Conservation (phyloP, 139 green algal genomes). For the Micromonas pusilla region DNA sequence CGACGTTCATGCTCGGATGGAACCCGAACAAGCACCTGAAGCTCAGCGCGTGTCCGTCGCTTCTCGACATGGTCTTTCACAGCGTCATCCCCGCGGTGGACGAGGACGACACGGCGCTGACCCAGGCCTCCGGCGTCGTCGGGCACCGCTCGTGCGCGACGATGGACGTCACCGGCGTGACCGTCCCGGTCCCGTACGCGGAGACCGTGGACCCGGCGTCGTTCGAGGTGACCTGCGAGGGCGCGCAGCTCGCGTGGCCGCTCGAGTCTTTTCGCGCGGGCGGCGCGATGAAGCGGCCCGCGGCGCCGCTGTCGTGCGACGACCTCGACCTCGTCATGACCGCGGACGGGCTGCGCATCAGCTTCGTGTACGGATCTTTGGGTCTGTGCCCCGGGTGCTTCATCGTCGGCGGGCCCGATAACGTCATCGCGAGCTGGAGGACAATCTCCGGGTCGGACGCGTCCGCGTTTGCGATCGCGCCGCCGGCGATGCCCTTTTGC, state of each 20-base stretch:
- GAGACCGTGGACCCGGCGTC: not conserved
- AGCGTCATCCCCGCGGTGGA: not conserved
- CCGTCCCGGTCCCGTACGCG: not conserved
- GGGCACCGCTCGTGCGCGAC: not conserved
- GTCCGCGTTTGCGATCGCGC: not conserved
- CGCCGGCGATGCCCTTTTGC: not conserved
- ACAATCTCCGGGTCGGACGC: not conserved
- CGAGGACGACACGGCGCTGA: not conserved
- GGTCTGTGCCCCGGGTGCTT: constrained; percentile 13
- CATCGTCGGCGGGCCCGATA: constrained; percentile 8
- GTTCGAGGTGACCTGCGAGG: not conserved
- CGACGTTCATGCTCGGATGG: constrained; percentile 9
- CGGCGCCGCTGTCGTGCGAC: not conserved
- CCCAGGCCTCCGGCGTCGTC: not conserved
- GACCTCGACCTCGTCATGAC: not conserved
- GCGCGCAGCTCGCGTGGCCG: not conserved
- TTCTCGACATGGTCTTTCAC: constrained; percentile 13
- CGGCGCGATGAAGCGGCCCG: not conserved
- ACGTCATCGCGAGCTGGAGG: not conserved
- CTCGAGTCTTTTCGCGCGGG: not conserved
- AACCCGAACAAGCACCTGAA: constrained; percentile 12
- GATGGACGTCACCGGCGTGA: not conserved
- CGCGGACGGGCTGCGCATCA: not conserved
- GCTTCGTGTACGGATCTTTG: not conserved
- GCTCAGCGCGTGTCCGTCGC: constrained; percentile 2